A percentile compares a stretch with the other conserved stretches of the same genome.
Conservation (phyloP, 2,329 filamentous ascomycete species). For the Trichophyton mentagrophytes region DNA sequence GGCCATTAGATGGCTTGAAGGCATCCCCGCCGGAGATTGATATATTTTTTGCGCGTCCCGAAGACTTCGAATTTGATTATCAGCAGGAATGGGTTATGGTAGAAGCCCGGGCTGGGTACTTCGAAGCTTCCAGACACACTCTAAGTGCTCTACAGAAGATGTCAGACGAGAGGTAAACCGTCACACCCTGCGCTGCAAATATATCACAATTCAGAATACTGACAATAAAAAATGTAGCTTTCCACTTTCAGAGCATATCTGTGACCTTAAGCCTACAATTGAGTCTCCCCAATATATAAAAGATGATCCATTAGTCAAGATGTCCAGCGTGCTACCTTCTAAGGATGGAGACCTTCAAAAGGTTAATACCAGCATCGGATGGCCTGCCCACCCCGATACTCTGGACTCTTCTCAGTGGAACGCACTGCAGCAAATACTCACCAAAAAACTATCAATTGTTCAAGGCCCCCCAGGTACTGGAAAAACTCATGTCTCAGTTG, state of each 20-base stretch:
- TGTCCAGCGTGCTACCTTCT: conserved; percentile 33
- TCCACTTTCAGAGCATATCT: conserved; percentile 34
- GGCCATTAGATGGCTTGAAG: conserved; percentile 50
- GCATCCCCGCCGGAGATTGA: conserved; percentile 60
- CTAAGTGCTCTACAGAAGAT: conserved; percentile 59
- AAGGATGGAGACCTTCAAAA: conserved; percentile 25
- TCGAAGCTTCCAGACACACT: conserved; percentile 61
- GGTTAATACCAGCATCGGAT: conserved; percentile 43
- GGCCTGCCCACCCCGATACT: conserved; percentile 31
- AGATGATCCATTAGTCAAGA: conserved; percentile 37
- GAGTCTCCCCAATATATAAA: conserved; percentile 42
- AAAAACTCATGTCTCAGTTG: conserved; percentile 72
- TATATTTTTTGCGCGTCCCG: conserved; percentile 52
- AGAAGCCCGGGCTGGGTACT: conserved; percentile 61
- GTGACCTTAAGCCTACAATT: conserved; percentile 28
- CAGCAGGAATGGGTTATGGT: conserved; percentile 62
- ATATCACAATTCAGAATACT: neutral
- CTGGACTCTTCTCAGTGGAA: conserved; percentile 60
- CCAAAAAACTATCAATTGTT: conserved; percentile 58
- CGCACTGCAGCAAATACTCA: conserved; percentile 58
- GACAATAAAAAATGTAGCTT: conserved; percentile 23
- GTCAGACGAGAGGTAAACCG: conserved; percentile 39
- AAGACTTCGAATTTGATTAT: conserved; percentile 56
- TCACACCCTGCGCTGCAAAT: neutral
- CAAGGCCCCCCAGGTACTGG: conserved; percentile 72